Base-by-base conservation (phyloP, 2,329 filamentous ascomycete species). In the Alternaria metachromatica region DNA sequence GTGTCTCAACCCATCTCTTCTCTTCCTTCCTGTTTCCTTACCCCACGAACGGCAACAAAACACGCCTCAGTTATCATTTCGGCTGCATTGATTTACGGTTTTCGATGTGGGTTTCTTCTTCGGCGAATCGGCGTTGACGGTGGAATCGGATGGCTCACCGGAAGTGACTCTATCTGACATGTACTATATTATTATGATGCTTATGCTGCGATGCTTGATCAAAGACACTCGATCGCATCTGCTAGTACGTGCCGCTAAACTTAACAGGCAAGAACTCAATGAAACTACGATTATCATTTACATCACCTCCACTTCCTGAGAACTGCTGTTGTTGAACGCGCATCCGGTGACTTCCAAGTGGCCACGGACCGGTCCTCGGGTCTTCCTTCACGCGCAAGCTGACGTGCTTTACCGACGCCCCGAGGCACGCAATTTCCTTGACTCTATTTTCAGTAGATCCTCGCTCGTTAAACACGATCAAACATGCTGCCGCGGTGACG, bases 201-300 rank as follows among this genome's bases (percentile, higher is more conserved):
- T 70, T 65, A 75, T 68, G 67, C 70, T 72, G 72, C 72, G 76
- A 76, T 67, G 75, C 76, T 78, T 73, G 76, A 79, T 79, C 76
- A 70, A 61, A 69, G 62, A 64, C 62, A 30, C 62, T 62, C 68
- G 76, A 75, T 80, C 76, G 72, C 72, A 69, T 73, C 72, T 70
- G 58, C 66, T 60, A 69, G 68, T 67, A 70, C 66, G 61, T 61
- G 63, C 61, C 67, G 69, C 68, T 70, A 68, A 76, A 72, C 60
- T 62, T 45, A 55, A 50, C 57, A 75, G 71, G 67, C 68, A 67
- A 72, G 55, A 62, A 64, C 69, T 64, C 57, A 72, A 75, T 70
- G 66, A 72, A 74, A 69, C 55, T 49, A 67, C 41, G 54, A 67
- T 54, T 51, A 63, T 60, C 21, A 49, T 41, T 55, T 21, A 23